Conservation (phyloP, 2,329 filamentous ascomycete species). For the Cyanodermella asteris region DNA sequence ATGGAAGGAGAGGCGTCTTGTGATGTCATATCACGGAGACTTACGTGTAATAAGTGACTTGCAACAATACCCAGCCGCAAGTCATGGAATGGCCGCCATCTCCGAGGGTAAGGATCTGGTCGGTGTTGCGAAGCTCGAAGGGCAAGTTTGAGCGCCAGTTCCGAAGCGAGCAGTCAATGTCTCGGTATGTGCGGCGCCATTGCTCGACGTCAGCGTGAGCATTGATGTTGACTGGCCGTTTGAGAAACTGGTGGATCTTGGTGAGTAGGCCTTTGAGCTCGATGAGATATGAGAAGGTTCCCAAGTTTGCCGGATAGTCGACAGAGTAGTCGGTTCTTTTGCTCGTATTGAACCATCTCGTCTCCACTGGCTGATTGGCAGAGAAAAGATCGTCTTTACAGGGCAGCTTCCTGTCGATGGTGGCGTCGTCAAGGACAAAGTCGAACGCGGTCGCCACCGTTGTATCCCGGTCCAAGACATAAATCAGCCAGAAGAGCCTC, state of each 20-base stretch:
- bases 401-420: conserved; percentile 69
- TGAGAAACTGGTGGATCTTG: conserved; percentile 71
- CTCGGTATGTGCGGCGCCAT: conserved; percentile 74
- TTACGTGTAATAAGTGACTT: conserved; percentile 70
- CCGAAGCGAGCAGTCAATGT: conserved; percentile 58
- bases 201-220: conserved; percentile 65
- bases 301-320: conserved; percentile 57
- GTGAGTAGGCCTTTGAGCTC: conserved; percentile 75
- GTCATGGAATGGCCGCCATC: conserved; percentile 48
- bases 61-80: conserved; percentile 76
- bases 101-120: conserved; percentile 46
- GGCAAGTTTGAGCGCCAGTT: conserved; percentile 71
- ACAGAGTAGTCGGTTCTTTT: conserved; percentile 37
- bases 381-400: conserved; percentile 74
- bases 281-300: conserved; percentile 74
- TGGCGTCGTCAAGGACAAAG: conserved; percentile 70
- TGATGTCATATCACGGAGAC: conserved; percentile 10
- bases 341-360: conserved; percentile 50
- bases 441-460: conserved; percentile 84
- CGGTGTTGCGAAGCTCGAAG: conserved; percentile 64
- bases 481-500: conserved; percentile 85
- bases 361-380: conserved; percentile 66
- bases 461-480: conserved; percentile 71
- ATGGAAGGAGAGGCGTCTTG: conserved; percentile 10
- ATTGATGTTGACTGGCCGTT: conserved; percentile 73